Base-by-base conservation (phyloP, 805 yeast genomes). In the Scheffersomyces lignosus region DNA sequence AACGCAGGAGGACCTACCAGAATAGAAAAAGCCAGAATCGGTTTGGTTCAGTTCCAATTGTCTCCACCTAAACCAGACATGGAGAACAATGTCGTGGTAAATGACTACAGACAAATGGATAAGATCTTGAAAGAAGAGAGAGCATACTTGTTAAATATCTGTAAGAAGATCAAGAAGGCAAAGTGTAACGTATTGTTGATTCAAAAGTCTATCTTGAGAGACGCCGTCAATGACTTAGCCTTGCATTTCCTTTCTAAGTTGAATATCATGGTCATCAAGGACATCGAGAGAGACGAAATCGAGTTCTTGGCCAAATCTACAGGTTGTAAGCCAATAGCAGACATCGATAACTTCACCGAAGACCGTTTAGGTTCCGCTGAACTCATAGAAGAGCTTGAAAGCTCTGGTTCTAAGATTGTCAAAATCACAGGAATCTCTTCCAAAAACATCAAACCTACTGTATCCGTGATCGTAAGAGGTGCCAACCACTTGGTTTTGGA, bases 81-180 rank as follows among this genome's bases (percentile, higher is more conserved):
- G 84, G 99, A 93, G 70, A 93, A 93, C 64, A 91, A 90, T 59
- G 91, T 93, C 33, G 96, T 93, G 40, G 98, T 93, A 37, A 93
- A 87, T 58, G 99, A 93, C 64, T 93, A 93, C 71, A 80, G 99
- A 66, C 99, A 93, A 67, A 93, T 93, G 99, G 99, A 93, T 66
- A 93, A 91, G 70, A 93, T 93, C 51, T 74, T 93, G 59, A 93
- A 95, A 60, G 99, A 93, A 68, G 99, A 93, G 73, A 83, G 99
- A 61, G 93, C 96, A 18, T 93, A 93, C 60, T 70, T 93, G 56
- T 77, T 93, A 59, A 91, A 91, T 62, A 86, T 93, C 60, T 90
- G 96, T 73, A 93, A 93, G 66, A 88, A 87, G 60, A 88, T 93
- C 68, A 93, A 95, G 60, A 93, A 93, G 75, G 84, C 97, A 48